Evolutionary conservation across 257 asterid genomes (phyloP).

Genomic region (Plectranthus barbatus): DNA sequence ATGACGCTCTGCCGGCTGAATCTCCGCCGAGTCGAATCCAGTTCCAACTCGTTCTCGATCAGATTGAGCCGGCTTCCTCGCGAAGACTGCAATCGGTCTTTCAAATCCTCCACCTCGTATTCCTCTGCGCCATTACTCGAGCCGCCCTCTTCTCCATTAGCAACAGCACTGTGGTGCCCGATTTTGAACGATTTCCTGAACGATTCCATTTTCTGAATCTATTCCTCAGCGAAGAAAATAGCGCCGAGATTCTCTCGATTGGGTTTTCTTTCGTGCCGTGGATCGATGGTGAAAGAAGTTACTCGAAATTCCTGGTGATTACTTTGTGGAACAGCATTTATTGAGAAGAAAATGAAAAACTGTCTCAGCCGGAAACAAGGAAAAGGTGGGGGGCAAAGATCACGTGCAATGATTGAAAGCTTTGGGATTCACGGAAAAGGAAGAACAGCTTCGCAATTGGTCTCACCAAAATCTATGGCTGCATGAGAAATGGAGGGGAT

Average conservation of each 20-base stretch:
- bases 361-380: not conserved
- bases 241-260: not conserved
- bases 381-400: not conserved
- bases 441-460: not conserved
- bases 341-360: not conserved
- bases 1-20: constrained; percentile 48
- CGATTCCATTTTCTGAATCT: not conserved
- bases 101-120: constrained; percentile 43
- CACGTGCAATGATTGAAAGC: constrained; percentile 15
- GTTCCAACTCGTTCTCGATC: constrained; percentile 45
- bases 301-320: not conserved
- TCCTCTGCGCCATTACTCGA: constrained; percentile 28
- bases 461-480: constrained; percentile 3
- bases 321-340: not conserved
- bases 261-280: not conserved
- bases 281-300: not conserved
- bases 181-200: constrained; percentile 17
- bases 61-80: constrained; percentile 26
- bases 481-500: constrained; percentile 7
- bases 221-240: not conserved
- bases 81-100: constrained; percentile 33
- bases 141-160: constrained; percentile 5
- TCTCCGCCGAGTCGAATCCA: constrained; percentile 21
- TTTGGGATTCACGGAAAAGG: constrained; percentile 12
- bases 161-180: not conserved